Evolutionary conservation across 352 stramenopile genomes (phyloP).

Genomic region (Phytophthora europaea): DNA sequence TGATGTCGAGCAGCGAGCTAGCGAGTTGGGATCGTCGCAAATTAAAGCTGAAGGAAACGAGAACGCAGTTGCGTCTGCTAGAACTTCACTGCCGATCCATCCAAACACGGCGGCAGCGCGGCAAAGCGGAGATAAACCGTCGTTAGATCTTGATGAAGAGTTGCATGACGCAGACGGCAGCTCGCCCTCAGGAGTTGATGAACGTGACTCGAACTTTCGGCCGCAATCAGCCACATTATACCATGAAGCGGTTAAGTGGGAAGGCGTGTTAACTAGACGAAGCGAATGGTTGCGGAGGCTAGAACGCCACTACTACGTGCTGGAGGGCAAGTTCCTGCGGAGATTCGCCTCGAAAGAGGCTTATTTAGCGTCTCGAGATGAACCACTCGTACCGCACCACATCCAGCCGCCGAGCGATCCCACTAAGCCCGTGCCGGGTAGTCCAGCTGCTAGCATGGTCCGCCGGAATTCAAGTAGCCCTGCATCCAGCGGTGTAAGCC

Average conservation of each 20-base stretch:
- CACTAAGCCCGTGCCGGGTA: constrained; percentile 42
- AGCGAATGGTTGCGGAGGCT: constrained; percentile 87
- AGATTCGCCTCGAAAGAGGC: constrained; percentile 88
- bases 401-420: constrained; percentile 46
- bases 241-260: constrained; percentile 87
- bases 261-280: constrained; percentile 81
- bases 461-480: constrained; percentile 56
- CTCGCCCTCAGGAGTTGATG: constrained; percentile 41
- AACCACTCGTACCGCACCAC: constrained; percentile 69
- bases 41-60: constrained; percentile 8
- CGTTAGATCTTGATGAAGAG: constrained; percentile 37
- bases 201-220: constrained; percentile 53
- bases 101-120: constrained; percentile 11
- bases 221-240: constrained; percentile 76
- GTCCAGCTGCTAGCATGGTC: constrained; percentile 43
- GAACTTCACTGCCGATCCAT: constrained; percentile 13
- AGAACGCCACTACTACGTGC: constrained; percentile 89
- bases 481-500: constrained; percentile 63
- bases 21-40: constrained; percentile 19
- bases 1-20: constrained; percentile 14
- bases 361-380: constrained; percentile 81
- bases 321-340: constrained; percentile 87
- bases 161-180: constrained; percentile 18
- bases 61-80: background rate
- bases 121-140: constrained; percentile 30